These are phyloP conservation scores for Madurella mycetomatis DNA, from an alignment of 2,329 filamentous ascomycete species.

Conservation along the genomic window DNA sequence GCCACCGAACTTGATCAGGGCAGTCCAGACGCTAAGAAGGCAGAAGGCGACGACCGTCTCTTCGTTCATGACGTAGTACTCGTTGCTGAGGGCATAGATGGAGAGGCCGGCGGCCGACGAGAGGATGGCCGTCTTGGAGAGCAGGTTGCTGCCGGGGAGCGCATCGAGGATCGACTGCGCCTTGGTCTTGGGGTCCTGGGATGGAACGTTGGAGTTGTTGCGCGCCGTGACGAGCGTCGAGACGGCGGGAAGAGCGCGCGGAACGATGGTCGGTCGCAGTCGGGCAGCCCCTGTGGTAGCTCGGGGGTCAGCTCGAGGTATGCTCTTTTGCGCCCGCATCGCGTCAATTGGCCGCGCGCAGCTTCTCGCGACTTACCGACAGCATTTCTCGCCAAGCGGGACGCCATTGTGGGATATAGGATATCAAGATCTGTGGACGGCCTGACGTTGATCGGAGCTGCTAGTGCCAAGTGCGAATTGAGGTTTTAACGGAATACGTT, in stretches of 20 bases:
- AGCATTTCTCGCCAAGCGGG: slow-evolving; percentile 92
- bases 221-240: slow-evolving; percentile 63
- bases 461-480: slow-evolving; percentile 37
- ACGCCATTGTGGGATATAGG: slow-evolving; percentile 82
- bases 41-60: slow-evolving; percentile 93
- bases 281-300: slow-evolving; percentile 71
- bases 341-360: slow-evolving; percentile 29
- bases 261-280: slow-evolving; percentile 75
- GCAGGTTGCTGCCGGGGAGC: slow-evolving; percentile 83
- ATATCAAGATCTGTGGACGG: slow-evolving; percentile 44
- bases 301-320: slow-evolving; percentile 23
- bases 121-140: slow-evolving; percentile 96
- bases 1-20: slow-evolving; percentile 87
- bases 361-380: slow-evolving; percentile 63
- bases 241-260: slow-evolving; percentile 71
- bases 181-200: slow-evolving; percentile 92
- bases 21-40: slow-evolving; percentile 87
- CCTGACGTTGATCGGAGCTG: slow-evolving; percentile 41
- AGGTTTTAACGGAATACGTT: slow-evolving; percentile 35
- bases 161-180: slow-evolving; percentile 92
- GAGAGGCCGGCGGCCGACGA: slow-evolving; percentile 87
- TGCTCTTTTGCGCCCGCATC: slow-evolving; percentile 7
- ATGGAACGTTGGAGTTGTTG: slow-evolving; percentile 70
- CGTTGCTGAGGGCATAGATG: slow-evolving; percentile 95
- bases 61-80: slow-evolving; percentile 99